phyloP scores from a whole-genome alignment of 228 moss, liverwort and hornwort genomes.

The Sphagnum magellanicum region DNA sequence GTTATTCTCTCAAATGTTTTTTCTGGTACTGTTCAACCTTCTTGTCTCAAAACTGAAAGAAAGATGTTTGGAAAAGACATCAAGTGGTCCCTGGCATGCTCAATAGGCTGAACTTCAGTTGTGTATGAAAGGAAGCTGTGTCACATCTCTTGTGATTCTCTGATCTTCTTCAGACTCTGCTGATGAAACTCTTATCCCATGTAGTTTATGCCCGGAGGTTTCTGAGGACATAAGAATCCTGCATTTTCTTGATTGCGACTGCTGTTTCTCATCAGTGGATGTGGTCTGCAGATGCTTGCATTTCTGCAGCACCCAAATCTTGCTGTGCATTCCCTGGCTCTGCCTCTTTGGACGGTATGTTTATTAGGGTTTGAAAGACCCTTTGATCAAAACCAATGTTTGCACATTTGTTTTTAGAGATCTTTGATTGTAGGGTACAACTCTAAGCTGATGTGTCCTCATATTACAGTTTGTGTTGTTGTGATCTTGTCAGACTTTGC shows the following conservation, averaged over 20 bases:
- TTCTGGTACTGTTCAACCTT: too few species aligned
- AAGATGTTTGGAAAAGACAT: too few species aligned
- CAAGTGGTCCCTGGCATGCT: too few species aligned
- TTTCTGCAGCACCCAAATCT: conserved; percentile 79
- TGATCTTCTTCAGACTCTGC: too few species aligned
- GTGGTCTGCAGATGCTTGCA: conserved; percentile 70
- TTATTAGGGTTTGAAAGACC: neutral
- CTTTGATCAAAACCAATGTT: neutral
- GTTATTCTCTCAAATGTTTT: too few species aligned
- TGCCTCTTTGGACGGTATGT: conserved; percentile 93
- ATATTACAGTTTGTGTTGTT: neutral
- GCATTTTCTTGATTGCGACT: neutral
- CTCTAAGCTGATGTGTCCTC: conserved; percentile 2
- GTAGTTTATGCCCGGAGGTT: too few species aligned
- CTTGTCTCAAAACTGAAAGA: too few species aligned
- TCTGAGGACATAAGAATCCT: too few species aligned
- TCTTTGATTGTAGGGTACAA: neutral
- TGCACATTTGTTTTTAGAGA: neutral
- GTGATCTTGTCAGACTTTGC: conserved; percentile 44
- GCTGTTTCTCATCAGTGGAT: conserved; percentile 5
- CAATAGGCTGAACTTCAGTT: too few species aligned
- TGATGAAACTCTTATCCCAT: too few species aligned
- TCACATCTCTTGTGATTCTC: too few species aligned
- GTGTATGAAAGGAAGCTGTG: too few species aligned
- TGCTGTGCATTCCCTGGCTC: conserved; percentile 69